phyloP scores from a whole-genome alignment of 2,329 filamentous ascomycete species.

The Bisporella sp. region DNA sequence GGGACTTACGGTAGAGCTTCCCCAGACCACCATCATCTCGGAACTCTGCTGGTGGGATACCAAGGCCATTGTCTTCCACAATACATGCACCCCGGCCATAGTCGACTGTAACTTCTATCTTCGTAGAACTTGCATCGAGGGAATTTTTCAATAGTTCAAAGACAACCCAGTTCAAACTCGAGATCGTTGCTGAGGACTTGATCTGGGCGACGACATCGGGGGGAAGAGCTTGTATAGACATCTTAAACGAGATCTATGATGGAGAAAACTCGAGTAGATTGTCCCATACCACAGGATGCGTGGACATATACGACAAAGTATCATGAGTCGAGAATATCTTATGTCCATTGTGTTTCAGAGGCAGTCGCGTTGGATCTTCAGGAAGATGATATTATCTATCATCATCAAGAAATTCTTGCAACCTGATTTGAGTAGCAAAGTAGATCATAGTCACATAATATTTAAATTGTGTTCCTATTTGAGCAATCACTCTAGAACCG shows the following conservation, averaged over 20 bases:
- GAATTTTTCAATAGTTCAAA: slow-evolving; percentile 74
- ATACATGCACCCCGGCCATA: slow-evolving; percentile 68
- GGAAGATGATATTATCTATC: no score
- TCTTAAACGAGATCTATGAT: slow-evolving; percentile 2
- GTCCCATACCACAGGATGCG: no score
- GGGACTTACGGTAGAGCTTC: slow-evolving; percentile 59
- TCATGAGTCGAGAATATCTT: no score
- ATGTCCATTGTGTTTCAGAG: no score
- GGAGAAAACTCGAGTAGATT: no score
- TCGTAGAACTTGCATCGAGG: slow-evolving; percentile 69
- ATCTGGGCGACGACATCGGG: slow-evolving; percentile 68
- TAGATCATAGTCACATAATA: no score
- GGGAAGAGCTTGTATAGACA: slow-evolving; percentile 64
- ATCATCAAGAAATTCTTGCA: no score
- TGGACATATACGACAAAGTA: no score
- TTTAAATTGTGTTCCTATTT: no score
- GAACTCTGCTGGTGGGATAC: slow-evolving; percentile 72
- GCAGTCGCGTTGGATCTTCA: no score
- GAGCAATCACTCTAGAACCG: no score
- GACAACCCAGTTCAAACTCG: slow-evolving; percentile 63
- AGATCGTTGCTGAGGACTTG: slow-evolving; percentile 76
- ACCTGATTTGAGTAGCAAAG: no score
- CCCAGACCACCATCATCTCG: slow-evolving; percentile 61
- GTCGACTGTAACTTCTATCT: slow-evolving; percentile 65
- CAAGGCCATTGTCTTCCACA: slow-evolving; percentile 78